A percentile compares a stretch with the other conserved stretches of the same genome.
Evolutionary conservation across 768 basidiomycete genomes (phyloP).

Genomic region (Collybiopsis confluens): DNA sequence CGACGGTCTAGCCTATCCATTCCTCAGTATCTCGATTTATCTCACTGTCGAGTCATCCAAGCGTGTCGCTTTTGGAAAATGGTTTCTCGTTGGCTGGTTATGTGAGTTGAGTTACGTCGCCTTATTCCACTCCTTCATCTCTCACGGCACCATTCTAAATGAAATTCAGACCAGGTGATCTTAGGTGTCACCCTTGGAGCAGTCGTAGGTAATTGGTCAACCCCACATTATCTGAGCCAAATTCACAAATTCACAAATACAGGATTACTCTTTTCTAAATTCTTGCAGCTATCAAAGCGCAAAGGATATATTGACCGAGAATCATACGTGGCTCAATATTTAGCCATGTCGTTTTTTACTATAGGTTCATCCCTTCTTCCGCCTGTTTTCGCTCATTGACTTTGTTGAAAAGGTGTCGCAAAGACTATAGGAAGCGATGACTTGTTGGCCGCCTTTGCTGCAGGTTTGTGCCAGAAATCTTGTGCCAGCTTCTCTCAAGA

Average conservation of each 20-base stretch:
- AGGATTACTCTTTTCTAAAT: slow-evolving; percentile 64
- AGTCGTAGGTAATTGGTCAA: slow-evolving; percentile 34
- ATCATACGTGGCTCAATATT: slow-evolving; percentile 84
- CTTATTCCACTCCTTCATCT: too few relatives aligned
- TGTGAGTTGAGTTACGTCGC: too few relatives aligned
- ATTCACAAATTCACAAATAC: too few relatives aligned
- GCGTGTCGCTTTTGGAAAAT: slow-evolving; percentile 67
- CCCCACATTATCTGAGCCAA: neutral
- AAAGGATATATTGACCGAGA: slow-evolving; percentile 71
- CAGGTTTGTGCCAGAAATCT: slow-evolving; percentile 40
- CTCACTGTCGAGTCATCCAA: slow-evolving; percentile 67
- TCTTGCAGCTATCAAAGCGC: slow-evolving; percentile 68
- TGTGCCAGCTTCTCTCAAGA: neutral
- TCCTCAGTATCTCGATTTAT: slow-evolving; percentile 83
- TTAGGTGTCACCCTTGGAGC: slow-evolving; percentile 71
- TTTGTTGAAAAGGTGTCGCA: too few relatives aligned
- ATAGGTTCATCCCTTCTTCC: too few relatives aligned
- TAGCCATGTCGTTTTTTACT: slow-evolving; percentile 68
- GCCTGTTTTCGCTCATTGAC: too few relatives aligned
- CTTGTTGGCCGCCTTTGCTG: slow-evolving; percentile 84
- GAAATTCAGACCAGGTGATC: slow-evolving; percentile 82
- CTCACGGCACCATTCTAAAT: too few relatives aligned
- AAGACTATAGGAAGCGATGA: slow-evolving; percentile 83
- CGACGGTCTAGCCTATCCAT: slow-evolving; percentile 94
- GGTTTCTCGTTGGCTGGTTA: slow-evolving; percentile 84